These are phyloP conservation scores for Volvariella volvacea DNA, from an alignment of 1,284 basidiomycete species.

Conservation along the genomic window DNA sequence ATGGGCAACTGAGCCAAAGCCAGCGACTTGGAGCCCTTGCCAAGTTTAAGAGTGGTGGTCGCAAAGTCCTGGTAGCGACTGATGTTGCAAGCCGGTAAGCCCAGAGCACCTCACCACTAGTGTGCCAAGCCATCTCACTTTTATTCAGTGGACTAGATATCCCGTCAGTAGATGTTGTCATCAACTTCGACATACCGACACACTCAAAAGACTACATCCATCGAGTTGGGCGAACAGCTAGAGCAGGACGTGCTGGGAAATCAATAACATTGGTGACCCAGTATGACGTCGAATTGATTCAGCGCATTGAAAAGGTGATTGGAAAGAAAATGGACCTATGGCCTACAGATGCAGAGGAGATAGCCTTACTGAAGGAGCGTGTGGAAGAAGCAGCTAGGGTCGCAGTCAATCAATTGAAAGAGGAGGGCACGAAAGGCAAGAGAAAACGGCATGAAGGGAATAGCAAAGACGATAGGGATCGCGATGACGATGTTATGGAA, in stretches of 20 bases:
- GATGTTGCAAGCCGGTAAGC: slow-evolving; percentile 91
- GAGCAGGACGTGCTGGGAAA: slow-evolving; percentile 94
- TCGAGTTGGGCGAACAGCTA: slow-evolving; percentile 94
- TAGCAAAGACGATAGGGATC: slow-evolving; percentile 67
- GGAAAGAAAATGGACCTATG: slow-evolving; percentile 93
- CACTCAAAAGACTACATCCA: slow-evolving; percentile 99
- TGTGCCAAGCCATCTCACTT: slow-evolving; percentile 2
- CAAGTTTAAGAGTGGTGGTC: slow-evolving; percentile 95
- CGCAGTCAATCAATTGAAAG: slow-evolving; percentile 76
- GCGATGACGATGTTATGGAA: slow-evolving; percentile 83
- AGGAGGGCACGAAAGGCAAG: slow-evolving; percentile 51
- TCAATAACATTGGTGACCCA: slow-evolving; percentile 96
- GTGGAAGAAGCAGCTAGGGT: slow-evolving; percentile 86
- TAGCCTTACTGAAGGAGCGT: slow-evolving; percentile 83
- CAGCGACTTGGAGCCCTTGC: slow-evolving; percentile 90
- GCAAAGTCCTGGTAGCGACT: slow-evolving; percentile 90
- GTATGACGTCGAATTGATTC: slow-evolving; percentile 96
- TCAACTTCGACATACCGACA: slow-evolving; percentile 98
- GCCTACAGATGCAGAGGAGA: slow-evolving; percentile 87
- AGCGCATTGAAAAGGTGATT: slow-evolving; percentile 89
- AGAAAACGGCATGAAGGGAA: slow-evolving; percentile 46
- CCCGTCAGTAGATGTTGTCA: slow-evolving; percentile 92
- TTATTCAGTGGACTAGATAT: slow-evolving; percentile 84
- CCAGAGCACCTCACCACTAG: background rate
- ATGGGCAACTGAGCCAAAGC: slow-evolving; percentile 93